Percentiles rank a stretch among this genome's conserved stretches.
These are phyloP conservation scores for Lepiota venenata DNA, from an alignment of 768 basidiomycete species.

Conservation along the genomic window DNA sequence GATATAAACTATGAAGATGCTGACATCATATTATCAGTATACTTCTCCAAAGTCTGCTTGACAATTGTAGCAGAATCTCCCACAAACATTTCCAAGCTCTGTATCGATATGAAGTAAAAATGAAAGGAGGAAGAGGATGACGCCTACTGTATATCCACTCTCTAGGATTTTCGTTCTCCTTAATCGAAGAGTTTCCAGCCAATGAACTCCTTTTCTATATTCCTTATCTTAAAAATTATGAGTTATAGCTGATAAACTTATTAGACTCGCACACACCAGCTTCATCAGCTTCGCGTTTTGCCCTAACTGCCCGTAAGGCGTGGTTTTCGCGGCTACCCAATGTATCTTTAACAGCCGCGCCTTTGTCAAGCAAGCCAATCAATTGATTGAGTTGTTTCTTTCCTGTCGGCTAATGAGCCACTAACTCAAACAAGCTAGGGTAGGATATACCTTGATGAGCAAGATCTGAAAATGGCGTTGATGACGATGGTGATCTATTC, in stretches of 20 bases:
- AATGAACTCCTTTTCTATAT: constrained; percentile 85
- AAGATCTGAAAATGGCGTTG: constrained; percentile 80
- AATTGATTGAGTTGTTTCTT: constrained; percentile 86
- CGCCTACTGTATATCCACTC: constrained; percentile 70
- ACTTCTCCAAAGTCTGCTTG: constrained; percentile 63
- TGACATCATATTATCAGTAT: constrained; percentile 79
- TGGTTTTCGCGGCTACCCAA: constrained; percentile 57
- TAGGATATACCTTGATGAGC: constrained; percentile 68
- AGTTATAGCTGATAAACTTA: not conserved
- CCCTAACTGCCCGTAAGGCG: constrained; percentile 72
- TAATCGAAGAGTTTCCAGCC: constrained; percentile 87
- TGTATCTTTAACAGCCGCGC: constrained; percentile 58
- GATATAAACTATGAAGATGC: constrained; percentile 19
- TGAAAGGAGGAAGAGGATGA: not conserved
- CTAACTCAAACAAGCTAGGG: not conserved
- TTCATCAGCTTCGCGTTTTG: constrained; percentile 89
- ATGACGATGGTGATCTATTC: constrained; percentile 79
- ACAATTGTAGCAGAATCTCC: constrained; percentile 65
- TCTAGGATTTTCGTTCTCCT: constrained; percentile 80
- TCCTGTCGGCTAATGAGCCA: constrained; percentile 35
- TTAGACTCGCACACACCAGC: constrained; percentile 52
- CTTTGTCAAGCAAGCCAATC: constrained; percentile 82
- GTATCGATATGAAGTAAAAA: not conserved
- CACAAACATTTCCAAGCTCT: constrained; percentile 83
- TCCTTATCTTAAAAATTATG: constrained; percentile 63